Evolutionary conservation across 306 rosid species (phyloP), one percentile per base, ranked within the genome.

Genomic region (Cicer bijugum): DNA sequence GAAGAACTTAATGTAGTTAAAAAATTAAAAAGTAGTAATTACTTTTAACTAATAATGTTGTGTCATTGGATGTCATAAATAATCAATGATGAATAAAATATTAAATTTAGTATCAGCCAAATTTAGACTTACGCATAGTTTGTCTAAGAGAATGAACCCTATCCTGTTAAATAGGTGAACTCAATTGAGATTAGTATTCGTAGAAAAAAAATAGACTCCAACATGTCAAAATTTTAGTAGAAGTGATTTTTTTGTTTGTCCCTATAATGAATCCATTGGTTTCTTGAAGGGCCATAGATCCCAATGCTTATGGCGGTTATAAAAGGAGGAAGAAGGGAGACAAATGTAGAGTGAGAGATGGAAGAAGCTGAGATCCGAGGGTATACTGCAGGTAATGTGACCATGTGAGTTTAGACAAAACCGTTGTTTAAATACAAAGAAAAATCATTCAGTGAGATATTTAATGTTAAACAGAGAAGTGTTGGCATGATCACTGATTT

Each of bases 321-420:
- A 47, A 69, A 69, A 77, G 63, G 23, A 23, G 71, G 76, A 20
- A 60, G 14, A 45, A 1, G 58, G 60, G 51, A 56, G n/a, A 43
- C 46, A 38, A 66, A 7, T 28, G 38, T 28, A 70, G 77, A 40
- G 35, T 39, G 65, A 28, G 17, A 37, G 12, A 16, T 4, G 4
- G 1, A 33, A 38, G 44, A 58, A 56, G 56, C 11, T 15, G 75
- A 40, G 66, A 76, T 44, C 12, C 16, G 59, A 44, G 39, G 63
- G 53, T 19, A 59, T 12, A 58, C 8, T 62, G 63, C 8, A 45
- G 43, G 33, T 23, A 67, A 47, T 67, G 23, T 67, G 43, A 19
- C 33, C 28, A 28, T 1, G 9, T 15, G 69, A 45, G 62, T n/a
- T 47, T 20, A 19, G 9, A 48, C 42, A 8, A 45, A 52, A 43